Conservation (phyloP, 192 early-diverging fungal species). For the Coemansia sp. region DNA sequence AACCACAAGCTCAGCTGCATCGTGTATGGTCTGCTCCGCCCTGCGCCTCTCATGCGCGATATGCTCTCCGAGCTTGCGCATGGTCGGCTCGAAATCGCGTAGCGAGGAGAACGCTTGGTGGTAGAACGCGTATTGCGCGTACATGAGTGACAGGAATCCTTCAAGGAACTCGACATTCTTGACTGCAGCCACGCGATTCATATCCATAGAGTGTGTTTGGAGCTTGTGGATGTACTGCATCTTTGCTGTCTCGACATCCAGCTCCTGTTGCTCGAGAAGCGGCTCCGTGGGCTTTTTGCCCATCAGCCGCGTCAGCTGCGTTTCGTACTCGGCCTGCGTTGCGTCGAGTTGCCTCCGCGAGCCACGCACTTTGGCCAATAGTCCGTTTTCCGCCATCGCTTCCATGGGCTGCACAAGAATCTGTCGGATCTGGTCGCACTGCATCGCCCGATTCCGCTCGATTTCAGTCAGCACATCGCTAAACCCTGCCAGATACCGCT, state of each 20-base stretch:
- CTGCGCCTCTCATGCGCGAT: constrained; percentile 18
- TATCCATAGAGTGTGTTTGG: constrained; percentile 64
- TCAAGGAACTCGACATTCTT: constrained; percentile 70
- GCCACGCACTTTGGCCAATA: constrained; percentile 15
- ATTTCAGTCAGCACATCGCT: constrained; percentile 33
- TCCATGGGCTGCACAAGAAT: constrained; percentile 74
- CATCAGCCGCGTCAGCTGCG: constrained; percentile 37
- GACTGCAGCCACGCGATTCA: constrained; percentile 73
- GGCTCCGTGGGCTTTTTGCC: constrained; percentile 25
- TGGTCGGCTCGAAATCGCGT: constrained; percentile 77
- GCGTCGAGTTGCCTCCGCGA: constrained; percentile 19
- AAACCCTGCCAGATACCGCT: constrained; percentile 20
- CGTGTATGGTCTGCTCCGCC: constrained; percentile 17
- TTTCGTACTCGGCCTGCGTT: constrained; percentile 46
- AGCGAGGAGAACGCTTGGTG: constrained; percentile 81
- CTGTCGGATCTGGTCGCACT: constrained; percentile 61
- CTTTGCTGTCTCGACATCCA: constrained; percentile 63
- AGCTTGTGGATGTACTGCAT: constrained; percentile 61
- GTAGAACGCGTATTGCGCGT: constrained; percentile 78
- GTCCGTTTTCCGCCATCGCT: constrained; percentile 60
- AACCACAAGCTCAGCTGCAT: constrained; percentile 20
- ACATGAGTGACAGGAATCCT: constrained; percentile 66
- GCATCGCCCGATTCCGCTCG: constrained; percentile 45
- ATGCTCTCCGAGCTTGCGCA: constrained; percentile 64
- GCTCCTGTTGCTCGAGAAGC: constrained; percentile 35